A percentile compares a stretch with the other conserved stretches of the same genome.
These are phyloP conservation scores for Debaryomyces prosopidis DNA, from an alignment of 805 yeast genomes.

Conservation along the genomic window DNA sequence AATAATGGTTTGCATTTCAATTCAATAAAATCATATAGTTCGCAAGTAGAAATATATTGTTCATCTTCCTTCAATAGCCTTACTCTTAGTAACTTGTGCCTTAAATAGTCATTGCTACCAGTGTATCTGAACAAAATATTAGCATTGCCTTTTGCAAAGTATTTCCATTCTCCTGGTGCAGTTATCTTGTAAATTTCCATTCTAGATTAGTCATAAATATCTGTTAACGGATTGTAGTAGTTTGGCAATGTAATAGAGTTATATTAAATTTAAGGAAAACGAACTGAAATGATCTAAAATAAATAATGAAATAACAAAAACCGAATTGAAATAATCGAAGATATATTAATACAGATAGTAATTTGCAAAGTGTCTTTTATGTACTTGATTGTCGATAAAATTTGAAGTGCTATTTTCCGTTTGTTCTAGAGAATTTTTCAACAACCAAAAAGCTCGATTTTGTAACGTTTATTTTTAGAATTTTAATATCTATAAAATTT, in stretches of 20 bases:
- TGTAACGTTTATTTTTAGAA: too few species aligned
- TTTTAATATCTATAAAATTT: neutral
- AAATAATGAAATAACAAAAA: neutral
- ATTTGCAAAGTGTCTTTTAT: too few species aligned
- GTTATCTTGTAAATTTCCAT: constrained; percentile 40
- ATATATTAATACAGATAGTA: neutral
- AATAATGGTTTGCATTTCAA: constrained; percentile 29
- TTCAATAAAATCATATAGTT: constrained; percentile 42
- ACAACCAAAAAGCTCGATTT: too few species aligned
- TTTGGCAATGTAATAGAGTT: too few species aligned
- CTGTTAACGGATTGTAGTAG: neutral
- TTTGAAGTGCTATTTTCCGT: too few species aligned
- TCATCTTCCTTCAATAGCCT: constrained; percentile 33
- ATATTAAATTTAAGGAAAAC: neutral
- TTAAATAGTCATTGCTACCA: constrained; percentile 33
- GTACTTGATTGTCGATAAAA: too few species aligned
- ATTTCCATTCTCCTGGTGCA: constrained; percentile 43
- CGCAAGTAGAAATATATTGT: constrained; percentile 38
- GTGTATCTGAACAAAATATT: constrained; percentile 45
- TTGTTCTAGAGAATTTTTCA: too few species aligned
- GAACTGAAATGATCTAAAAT: neutral
- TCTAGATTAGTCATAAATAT: neutral
- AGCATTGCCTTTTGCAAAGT: constrained; percentile 49
- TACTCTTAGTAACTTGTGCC: constrained; percentile 39
- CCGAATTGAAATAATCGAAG: neutral